Conservation (phyloP, 2,329 filamentous ascomycete genomes). For the Monilinia vaccinii-corymbosi region DNA sequence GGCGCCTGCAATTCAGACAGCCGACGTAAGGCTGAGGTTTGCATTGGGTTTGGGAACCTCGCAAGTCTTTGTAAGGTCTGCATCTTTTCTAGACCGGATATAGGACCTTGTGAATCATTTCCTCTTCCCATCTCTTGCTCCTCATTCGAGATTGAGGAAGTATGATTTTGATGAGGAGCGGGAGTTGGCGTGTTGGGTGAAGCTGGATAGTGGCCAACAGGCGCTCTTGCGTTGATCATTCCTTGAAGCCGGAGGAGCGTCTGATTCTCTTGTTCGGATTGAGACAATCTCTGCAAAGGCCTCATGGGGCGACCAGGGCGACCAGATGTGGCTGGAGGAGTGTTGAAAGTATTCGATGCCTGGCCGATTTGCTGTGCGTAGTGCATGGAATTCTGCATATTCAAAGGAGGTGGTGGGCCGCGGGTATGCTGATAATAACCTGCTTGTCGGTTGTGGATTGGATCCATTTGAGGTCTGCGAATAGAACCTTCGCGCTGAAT, state of each 20-base stretch:
- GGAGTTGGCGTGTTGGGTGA: slow-evolving; percentile 3
- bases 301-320: slow-evolving; percentile 3
- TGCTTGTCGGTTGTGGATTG: slow-evolving; percentile 17
- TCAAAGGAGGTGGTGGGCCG: slow-evolving; percentile 21
- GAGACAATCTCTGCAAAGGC: slow-evolving; percentile 3
- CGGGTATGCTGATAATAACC: slow-evolving; percentile 17
- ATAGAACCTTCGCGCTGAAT: slow-evolving; percentile 29
- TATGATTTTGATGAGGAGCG: not conserved
- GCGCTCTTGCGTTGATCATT: slow-evolving; percentile 1
- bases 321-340: slow-evolving; percentile 4
- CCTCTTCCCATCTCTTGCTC: slow-evolving; percentile 9
- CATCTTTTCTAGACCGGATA: slow-evolving; percentile 27
- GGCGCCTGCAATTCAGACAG: slow-evolving; percentile 22
- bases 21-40: slow-evolving; percentile 18
- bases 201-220: not conserved
- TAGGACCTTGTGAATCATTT: not conserved
- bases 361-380: slow-evolving; percentile 26
- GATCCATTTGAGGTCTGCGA: slow-evolving; percentile 23
- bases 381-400: slow-evolving; percentile 25
- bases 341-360: slow-evolving; percentile 8
- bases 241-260: slow-evolving; percentile 7
- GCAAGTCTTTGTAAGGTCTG: slow-evolving; percentile 27
- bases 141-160: not conserved
- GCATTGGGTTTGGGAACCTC: slow-evolving; percentile 26
- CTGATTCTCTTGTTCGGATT: slow-evolving; percentile 12